phyloP scores from a whole-genome alignment of 306 rosid species.

The Citrullus amarus region DNA sequence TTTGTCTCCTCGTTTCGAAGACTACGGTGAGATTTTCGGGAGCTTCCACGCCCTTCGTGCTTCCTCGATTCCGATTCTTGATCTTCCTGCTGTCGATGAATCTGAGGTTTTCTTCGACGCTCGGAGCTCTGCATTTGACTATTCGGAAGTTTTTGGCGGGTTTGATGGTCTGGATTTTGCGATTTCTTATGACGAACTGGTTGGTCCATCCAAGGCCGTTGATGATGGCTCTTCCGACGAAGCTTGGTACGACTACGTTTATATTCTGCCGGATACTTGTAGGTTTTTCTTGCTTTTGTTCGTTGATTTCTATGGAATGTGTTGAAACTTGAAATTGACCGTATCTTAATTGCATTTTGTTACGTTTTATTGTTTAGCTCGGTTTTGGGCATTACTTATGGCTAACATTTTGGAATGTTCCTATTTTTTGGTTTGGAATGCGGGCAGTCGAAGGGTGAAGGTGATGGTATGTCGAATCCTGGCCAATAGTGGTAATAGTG shows the following conservation, averaged over 20 bases:
- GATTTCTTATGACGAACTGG: slow-evolving; percentile 53
- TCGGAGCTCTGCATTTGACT: slow-evolving; percentile 50
- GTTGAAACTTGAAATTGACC: slow-evolving; percentile 7
- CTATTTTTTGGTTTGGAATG: background rate
- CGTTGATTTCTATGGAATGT: slow-evolving; percentile 13
- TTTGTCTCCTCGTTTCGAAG: slow-evolving; percentile 82
- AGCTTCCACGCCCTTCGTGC: slow-evolving; percentile 64
- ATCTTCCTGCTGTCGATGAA: slow-evolving; percentile 64
- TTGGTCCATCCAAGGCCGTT: slow-evolving; percentile 20
- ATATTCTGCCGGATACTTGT: background rate
- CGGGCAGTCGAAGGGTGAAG: background rate
- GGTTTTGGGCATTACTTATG: background rate
- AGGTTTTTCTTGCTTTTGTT: slow-evolving; percentile 5
- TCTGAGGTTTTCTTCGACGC: slow-evolving; percentile 52
- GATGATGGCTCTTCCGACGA: slow-evolving; percentile 39
- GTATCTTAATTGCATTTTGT: background rate
- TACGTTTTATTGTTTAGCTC: background rate
- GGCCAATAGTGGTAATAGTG: background rate
- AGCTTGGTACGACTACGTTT: slow-evolving; percentile 52
- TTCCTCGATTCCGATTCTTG: slow-evolving; percentile 76
- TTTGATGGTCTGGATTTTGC: slow-evolving; percentile 44
- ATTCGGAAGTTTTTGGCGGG: slow-evolving; percentile 65
- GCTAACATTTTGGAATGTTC: background rate
- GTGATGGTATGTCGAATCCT: background rate
- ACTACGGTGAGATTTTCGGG: slow-evolving; percentile 83